Evolutionary conservation across 768 basidiomycete genomes (phyloP).

Genomic region (Podaxis mareebaensis): DNA sequence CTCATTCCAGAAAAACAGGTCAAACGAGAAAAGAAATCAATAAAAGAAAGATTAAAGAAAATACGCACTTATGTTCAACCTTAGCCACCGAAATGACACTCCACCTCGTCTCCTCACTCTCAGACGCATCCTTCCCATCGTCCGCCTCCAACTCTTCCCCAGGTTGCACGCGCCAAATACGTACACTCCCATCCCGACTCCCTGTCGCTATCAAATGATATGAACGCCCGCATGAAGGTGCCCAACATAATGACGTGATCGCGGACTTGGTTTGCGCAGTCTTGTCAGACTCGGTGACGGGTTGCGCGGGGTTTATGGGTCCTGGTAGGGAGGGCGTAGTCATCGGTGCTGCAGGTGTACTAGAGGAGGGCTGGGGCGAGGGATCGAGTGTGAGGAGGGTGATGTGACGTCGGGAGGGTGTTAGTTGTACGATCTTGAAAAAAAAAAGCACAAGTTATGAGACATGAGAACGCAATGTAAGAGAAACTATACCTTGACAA

Average conservation of each 20-base stretch:
- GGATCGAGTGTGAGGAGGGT: constrained; percentile 63
- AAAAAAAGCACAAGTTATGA: neutral
- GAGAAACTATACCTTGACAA: constrained; percentile 61
- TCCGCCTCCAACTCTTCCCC: constrained; percentile 43
- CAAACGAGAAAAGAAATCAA: neutral
- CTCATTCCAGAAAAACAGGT: neutral
- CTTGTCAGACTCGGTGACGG: neutral
- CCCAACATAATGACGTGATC: constrained; percentile 88
- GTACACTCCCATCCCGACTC: constrained; percentile 80
- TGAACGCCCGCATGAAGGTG: constrained; percentile 89
- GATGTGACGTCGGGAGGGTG: constrained; percentile 60
- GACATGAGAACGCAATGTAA: neutral
- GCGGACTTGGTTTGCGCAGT: constrained; percentile 48
- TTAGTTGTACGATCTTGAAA: constrained; percentile 71
- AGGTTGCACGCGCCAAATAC: constrained; percentile 86
- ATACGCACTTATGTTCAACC: constrained; percentile 76
- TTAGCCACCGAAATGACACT: constrained; percentile 76
- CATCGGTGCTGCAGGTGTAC: constrained; percentile 1
- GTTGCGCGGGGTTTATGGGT: neutral
- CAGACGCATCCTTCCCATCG: constrained; percentile 34
- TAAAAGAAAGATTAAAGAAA: neutral
- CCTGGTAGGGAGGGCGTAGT: constrained; percentile 16
- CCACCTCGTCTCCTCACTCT: constrained; percentile 64
- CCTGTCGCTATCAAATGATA: constrained; percentile 96
- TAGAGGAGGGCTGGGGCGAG: constrained; percentile 29